Percentiles rank a stretch among this genome's conserved stretches.
Evolutionary conservation across 164 flowering plant species (phyloP).

Genomic region (Annona squamosa): DNA sequence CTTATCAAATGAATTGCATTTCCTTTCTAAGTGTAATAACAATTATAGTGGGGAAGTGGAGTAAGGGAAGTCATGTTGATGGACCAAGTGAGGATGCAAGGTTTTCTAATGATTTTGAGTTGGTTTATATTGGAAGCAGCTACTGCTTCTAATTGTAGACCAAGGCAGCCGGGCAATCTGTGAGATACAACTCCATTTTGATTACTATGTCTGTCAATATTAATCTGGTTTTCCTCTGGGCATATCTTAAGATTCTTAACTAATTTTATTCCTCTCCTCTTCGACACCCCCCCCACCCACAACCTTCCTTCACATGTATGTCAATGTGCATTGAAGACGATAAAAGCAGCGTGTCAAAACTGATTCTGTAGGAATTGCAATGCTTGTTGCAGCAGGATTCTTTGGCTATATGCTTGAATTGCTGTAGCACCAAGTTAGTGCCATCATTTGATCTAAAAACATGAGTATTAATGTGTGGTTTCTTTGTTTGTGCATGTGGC

Average conservation of each 20-base stretch:
- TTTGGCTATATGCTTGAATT: slow-evolving; percentile 91
- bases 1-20: neutral
- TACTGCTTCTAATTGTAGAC: slow-evolving; percentile 90
- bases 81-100: slow-evolving; percentile 96
- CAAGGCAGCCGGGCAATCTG: slow-evolving; percentile 84
- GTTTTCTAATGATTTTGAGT: slow-evolving; percentile 92
- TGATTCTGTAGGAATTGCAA: slow-evolving; percentile 65
- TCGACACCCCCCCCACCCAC: neutral
- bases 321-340: neutral
- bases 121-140: slow-evolving; percentile 88
- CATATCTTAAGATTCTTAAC: slow-evolving; percentile 7
- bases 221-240: slow-evolving; percentile 80
- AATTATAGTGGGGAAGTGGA: slow-evolving; percentile 85
- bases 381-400: slow-evolving; percentile 79
- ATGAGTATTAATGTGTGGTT: slow-evolving; percentile 32
- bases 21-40: slow-evolving; percentile 71
- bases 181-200: slow-evolving; percentile 89
- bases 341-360: neutral
- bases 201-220: slow-evolving; percentile 88
- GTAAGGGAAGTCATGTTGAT: slow-evolving; percentile 72
- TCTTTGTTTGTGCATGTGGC: neutral
- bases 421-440: slow-evolving; percentile 67
- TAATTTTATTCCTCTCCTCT: neutral
- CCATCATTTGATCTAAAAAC: slow-evolving; percentile 49
- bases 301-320: neutral